Evolutionary conservation across 129 eudicot species (phyloP).

Genomic region (Kitagawia praeruptora): DNA sequence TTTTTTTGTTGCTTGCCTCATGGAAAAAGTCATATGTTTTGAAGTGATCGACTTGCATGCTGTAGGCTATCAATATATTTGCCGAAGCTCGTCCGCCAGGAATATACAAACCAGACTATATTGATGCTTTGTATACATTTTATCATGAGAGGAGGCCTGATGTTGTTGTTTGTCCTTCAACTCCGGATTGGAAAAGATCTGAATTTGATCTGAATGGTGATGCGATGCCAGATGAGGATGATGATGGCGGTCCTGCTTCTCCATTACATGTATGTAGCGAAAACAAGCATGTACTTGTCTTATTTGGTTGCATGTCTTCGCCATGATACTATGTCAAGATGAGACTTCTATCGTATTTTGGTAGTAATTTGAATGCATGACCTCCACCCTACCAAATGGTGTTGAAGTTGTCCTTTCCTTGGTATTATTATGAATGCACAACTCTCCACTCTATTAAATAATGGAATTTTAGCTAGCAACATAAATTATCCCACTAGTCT

Average conservation of each 20-base stretch:
- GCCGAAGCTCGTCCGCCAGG: conserved; percentile 96
- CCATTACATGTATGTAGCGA: conserved; percentile 39
- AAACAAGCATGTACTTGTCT: neutral
- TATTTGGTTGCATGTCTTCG: neutral
- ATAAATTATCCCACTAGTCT: neutral
- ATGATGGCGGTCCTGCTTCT: conserved; percentile 64
- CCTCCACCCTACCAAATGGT: neutral
- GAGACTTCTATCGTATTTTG: neutral
- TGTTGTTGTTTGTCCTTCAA: conserved; percentile 65
- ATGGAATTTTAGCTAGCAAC: neutral
- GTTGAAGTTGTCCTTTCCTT: neutral
- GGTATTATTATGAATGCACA: neutral
- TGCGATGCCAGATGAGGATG: conserved; percentile 93
- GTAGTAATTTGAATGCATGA: neutral
- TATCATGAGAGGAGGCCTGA: conserved; percentile 92
- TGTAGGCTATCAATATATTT: conserved; percentile 77
- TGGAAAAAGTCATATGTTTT: neutral
- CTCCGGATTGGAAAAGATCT: conserved; percentile 97
- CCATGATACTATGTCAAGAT: neutral
- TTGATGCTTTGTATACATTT: conserved; percentile 78
- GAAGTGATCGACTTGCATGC: neutral
- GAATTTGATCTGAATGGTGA: conserved; percentile 96
- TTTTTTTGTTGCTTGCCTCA: conserved; percentile 4
- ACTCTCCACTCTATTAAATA: neutral
- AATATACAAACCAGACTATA: conserved; percentile 84